These are phyloP conservation scores for Russula sp. DNA, from an alignment of 768 basidiomycete species.

Conservation along the genomic window DNA sequence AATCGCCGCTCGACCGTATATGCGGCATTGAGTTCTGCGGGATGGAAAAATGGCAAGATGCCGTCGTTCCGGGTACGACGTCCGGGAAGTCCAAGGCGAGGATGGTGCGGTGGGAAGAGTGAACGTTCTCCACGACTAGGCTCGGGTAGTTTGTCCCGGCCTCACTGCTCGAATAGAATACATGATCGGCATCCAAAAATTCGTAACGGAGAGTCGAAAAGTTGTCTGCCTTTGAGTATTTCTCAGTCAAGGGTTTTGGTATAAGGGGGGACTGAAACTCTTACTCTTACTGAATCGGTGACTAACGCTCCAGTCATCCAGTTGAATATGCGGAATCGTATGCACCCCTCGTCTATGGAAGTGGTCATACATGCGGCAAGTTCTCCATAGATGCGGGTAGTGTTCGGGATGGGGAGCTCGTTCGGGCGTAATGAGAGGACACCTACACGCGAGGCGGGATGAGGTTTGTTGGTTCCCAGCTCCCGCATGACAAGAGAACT, in stretches of 20 bases:
- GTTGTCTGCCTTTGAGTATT: background rate
- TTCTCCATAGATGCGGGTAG: slow-evolving; percentile 1
- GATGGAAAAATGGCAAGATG: background rate
- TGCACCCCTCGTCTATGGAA: background rate
- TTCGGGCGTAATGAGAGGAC: background rate
- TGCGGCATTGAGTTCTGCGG: background rate
- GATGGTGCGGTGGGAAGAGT: background rate
- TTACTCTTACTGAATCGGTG: background rate
- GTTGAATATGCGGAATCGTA: background rate
- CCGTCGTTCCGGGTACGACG: background rate
- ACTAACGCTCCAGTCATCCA: background rate
- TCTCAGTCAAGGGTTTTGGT: background rate
- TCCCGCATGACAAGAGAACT: background rate
- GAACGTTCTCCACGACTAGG: background rate
- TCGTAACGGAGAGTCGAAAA: background rate
- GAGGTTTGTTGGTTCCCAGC: background rate
- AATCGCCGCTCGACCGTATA: background rate
- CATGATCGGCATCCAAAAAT: background rate
- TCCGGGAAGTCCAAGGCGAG: background rate
- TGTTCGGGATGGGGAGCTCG: background rate
- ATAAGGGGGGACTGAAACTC: background rate
- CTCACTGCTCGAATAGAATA: background rate
- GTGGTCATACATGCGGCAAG: slow-evolving; percentile 1
- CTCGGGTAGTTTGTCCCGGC: background rate
- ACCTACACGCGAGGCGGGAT: background rate